Base-by-base conservation (phyloP, 352 stramenopile species). In the Phytophthora tubulina region DNA sequence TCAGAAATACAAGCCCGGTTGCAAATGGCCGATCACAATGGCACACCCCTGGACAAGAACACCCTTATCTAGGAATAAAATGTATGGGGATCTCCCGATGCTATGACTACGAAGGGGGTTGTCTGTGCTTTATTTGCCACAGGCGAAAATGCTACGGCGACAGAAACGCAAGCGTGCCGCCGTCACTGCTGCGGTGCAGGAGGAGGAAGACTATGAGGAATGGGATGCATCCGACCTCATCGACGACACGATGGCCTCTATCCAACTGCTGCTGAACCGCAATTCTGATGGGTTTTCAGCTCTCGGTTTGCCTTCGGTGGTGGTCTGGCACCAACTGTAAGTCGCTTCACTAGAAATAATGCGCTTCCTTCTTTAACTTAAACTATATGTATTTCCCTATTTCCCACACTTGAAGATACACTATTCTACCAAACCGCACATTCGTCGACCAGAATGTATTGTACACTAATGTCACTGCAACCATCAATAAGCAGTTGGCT, bases 381-480 rank as follows among this genome's bases (percentile, higher is more conserved):
- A 27, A 27, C 21, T 27, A 27, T 27, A 27, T 27, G 21, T 27
- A 27, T 27, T 27, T 27, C 21, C 21, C 21, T 27, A 27, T 27
- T 27, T 27, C 21, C 21, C 21, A 27, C 3, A 45, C 51, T 42
- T 41, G 42, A n/a, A 92, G 84, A 17, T 91, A 93, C 61, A 76
- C 72, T 0, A 64, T 91, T 51, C 66, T 90, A 41, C 70, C 78
- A 21, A 93, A 89, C 62, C 78, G 82, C 13, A 89, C 85, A 21
- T 88, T 86, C 31, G 72, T 91, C 15, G 82, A 91, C 48, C 82
- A 91, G 41, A 91, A 83, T 53, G 84, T 92, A 59, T 69, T 57
- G 7, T 15, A 13, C n/a, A 31, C 8, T 63, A 2, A 41, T 45
- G 17, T 3, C 13, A 45, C 0, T 17, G 42, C 53, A 57, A 17